Base-by-base conservation (phyloP, 768 basidiomycete genomes). In the Macrocybe gigantea region DNA sequence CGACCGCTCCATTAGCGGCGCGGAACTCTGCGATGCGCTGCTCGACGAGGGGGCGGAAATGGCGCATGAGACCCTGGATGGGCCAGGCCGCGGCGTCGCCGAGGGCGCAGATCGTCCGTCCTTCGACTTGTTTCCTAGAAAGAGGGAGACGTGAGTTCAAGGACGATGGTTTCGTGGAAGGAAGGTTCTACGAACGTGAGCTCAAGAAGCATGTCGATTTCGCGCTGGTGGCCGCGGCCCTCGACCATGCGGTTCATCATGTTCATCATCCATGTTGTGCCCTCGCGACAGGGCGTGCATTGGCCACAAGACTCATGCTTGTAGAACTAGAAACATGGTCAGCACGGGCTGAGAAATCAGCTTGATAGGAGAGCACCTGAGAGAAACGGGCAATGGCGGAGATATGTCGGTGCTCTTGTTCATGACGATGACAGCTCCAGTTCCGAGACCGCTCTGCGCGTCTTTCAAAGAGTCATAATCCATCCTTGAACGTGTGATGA, bases 181-280 rank as follows among this genome's bases (percentile, higher is more conserved):
- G 40, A 50, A 35, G 39, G 13, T 14, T 15, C 13, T 44, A 72
- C 79, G 41, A 58, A 91, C 88, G 93, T 97, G 38, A 97, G 66
- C 67, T 98, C 95, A 30, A 94, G 80, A 9, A 99, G 75, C 95
- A 97, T 97, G 66, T 98, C 95, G 49, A 99, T 97, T 72, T 99
- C 95, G 49, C 95, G 84, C 54, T 78, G 76, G 60, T 94, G 90
- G 0, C 85, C 90, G 8, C 94, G 80, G 2, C 95, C 95, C 60
- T 90, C 88, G 12, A 88, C 91, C 75, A 99, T 82, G 41, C 95
- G 85, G 64, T 92, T 80, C 95, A 99, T 99, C 93, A 98, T 97
- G 69, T 97, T 95, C 82, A 88, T 91, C 89, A 99, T 92, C 95
- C 95, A 98, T 0, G 93, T 96, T 2, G 95, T 98, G 34, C 93